Percentiles rank a stretch among this genome's conserved stretches.
phyloP scores from a whole-genome alignment of 2,329 filamentous ascomycete species.

The Coniochaeta sp. region DNA sequence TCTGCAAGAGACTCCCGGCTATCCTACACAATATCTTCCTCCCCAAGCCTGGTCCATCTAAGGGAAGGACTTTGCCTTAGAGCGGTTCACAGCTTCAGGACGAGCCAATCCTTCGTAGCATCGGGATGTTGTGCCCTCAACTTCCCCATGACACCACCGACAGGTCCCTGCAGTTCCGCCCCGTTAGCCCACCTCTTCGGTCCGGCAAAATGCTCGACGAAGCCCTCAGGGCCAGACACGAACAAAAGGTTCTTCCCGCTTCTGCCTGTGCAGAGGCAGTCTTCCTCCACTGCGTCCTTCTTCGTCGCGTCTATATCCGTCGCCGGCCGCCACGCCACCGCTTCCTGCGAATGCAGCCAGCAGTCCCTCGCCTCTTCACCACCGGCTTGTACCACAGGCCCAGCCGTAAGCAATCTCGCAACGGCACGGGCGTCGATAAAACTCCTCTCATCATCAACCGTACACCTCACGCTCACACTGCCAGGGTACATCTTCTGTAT shows the following conservation, averaged over 20 bases:
- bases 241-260: slow-evolving; percentile 62
- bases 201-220: slow-evolving; percentile 74
- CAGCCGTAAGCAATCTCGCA: not conserved
- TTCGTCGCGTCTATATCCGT: slow-evolving; percentile 8
- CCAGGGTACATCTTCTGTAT: slow-evolving; percentile 52
- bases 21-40: not conserved
- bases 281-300: slow-evolving; percentile 17
- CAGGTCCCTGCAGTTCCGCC: slow-evolving; percentile 64
- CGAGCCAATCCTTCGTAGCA: slow-evolving; percentile 37
- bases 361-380: slow-evolving; percentile 7
- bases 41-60: not conserved
- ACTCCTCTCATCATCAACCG: slow-evolving; percentile 71
- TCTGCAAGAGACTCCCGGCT: no score
- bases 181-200: slow-evolving; percentile 70
- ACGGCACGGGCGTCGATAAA: slow-evolving; percentile 44
- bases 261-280: slow-evolving; percentile 17
- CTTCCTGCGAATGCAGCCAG: slow-evolving; percentile 16
- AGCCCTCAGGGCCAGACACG: slow-evolving; percentile 86
- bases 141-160: slow-evolving; percentile 60
- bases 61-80: not conserved
- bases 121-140: slow-evolving; percentile 42
- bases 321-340: slow-evolving; percentile 22
- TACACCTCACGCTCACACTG: slow-evolving; percentile 62
- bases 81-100: slow-evolving; percentile 39
- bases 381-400: not conserved